A percentile compares a stretch with the other conserved stretches of the same genome.
phyloP scores from a whole-genome alignment of 2,329 filamentous ascomycete species.

The Fusarium buxicola region DNA sequence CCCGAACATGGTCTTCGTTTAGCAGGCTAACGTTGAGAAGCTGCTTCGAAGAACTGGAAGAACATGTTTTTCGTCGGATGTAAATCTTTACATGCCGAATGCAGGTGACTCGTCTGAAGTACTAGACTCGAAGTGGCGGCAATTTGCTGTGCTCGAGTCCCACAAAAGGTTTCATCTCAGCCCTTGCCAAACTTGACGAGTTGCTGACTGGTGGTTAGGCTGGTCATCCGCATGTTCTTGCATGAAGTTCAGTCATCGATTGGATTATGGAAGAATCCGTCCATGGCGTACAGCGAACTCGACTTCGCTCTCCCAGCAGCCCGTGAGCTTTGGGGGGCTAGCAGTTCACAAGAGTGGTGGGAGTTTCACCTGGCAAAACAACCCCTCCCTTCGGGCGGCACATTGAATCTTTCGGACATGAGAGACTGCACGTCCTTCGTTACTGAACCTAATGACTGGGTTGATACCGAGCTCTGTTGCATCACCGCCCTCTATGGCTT shows the following conservation, averaged over 20 bases:
- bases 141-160: slow-evolving; percentile 36
- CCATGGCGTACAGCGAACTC: slow-evolving; percentile 41
- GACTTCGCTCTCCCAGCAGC: slow-evolving; percentile 37
- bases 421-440: slow-evolving; percentile 31
- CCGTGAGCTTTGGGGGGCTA: slow-evolving; percentile 39
- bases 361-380: slow-evolving; percentile 32
- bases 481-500: slow-evolving; percentile 36
- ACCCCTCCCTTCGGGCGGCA: slow-evolving; percentile 10
- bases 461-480: slow-evolving; percentile 37
- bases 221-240: slow-evolving; percentile 40
- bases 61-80: slow-evolving; percentile 38
- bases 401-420: slow-evolving; percentile 36
- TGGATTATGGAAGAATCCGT: slow-evolving; percentile 35
- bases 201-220: slow-evolving; percentile 31
- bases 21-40: slow-evolving; percentile 22
- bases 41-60: slow-evolving; percentile 38
- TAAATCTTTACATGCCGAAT: slow-evolving; percentile 24
- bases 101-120: slow-evolving; percentile 27
- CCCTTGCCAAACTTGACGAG: neutral
- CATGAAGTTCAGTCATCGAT: slow-evolving; percentile 43
- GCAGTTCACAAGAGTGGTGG: slow-evolving; percentile 34
- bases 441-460: slow-evolving; percentile 30
- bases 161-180: slow-evolving; percentile 35
- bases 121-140: slow-evolving; percentile 40
- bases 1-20: neutral